These are phyloP conservation scores for Candida nanaspora DNA, from an alignment of 805 yeast genomes.

Conservation along the genomic window DNA sequence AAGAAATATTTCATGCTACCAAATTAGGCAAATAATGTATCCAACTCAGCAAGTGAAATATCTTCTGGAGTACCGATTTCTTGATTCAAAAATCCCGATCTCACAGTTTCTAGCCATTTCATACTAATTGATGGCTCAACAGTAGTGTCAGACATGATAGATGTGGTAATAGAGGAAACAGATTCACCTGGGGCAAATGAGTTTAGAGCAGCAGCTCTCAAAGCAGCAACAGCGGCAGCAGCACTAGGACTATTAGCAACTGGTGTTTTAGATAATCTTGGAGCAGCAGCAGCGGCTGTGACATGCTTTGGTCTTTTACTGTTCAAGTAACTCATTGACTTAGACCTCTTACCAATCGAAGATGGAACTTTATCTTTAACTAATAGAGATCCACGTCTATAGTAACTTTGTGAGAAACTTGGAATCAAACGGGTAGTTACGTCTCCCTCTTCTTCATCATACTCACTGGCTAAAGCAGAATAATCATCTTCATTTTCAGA, in stretches of 20 bases:
- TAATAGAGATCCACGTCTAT: slow-evolving; percentile 25
- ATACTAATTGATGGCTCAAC: slow-evolving; percentile 35
- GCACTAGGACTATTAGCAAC: slow-evolving; percentile 53
- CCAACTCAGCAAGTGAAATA: slow-evolving; percentile 62
- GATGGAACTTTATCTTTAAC: slow-evolving; percentile 32
- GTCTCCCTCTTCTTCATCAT: slow-evolving; percentile 32
- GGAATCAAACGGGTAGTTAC: not conserved
- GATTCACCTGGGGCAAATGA: slow-evolving; percentile 35
- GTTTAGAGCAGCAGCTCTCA: slow-evolving; percentile 61
- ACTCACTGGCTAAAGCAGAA: slow-evolving; percentile 18
- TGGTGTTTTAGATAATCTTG: slow-evolving; percentile 62
- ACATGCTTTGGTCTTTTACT: slow-evolving; percentile 43
- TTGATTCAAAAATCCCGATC: slow-evolving; percentile 70
- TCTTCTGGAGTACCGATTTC: slow-evolving; percentile 79
- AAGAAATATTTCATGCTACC: too few species aligned
- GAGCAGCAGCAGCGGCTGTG: slow-evolving; percentile 81
- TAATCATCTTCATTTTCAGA: slow-evolving; percentile 33
- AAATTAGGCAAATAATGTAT: slow-evolving; percentile 37
- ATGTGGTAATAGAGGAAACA: slow-evolving; percentile 25
- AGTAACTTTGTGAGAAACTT: slow-evolving; percentile 18
- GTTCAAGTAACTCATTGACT: slow-evolving; percentile 54
- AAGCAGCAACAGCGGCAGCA: slow-evolving; percentile 69
- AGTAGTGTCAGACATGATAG: slow-evolving; percentile 27
- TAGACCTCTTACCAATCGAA: slow-evolving; percentile 46
- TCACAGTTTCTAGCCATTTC: slow-evolving; percentile 66